Conservation (phyloP, 2,329 filamentous ascomycete species). For the Xylogone sp. region DNA sequence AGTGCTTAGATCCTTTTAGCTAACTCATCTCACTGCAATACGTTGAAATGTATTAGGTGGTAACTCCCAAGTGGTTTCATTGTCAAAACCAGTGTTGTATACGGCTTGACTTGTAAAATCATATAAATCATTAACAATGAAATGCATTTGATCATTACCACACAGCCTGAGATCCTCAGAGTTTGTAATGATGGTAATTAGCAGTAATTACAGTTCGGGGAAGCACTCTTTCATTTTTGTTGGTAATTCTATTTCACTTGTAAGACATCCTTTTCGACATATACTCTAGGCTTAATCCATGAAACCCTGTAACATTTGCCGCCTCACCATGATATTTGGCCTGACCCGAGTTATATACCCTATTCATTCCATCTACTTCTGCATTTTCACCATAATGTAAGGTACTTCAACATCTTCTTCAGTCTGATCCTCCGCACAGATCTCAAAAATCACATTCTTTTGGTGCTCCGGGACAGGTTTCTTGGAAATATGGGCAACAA, state of each 20-base stretch:
- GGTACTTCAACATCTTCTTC: constrained; percentile 96
- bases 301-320: not conserved
- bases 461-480: constrained; percentile 88
- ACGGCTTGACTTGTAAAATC: too few relatives aligned
- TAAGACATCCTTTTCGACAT: not conserved
- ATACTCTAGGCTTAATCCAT: not conserved
- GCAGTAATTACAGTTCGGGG: too few relatives aligned
- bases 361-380: constrained; percentile 13
- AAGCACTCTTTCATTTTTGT: not conserved
- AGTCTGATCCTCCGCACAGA: constrained; percentile 82
- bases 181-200: not conserved
- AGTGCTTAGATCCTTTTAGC: too few relatives aligned
- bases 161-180: too few relatives aligned
- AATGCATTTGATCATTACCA: too few relatives aligned
- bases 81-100: too few relatives aligned
- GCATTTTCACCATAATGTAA: constrained; percentile 81
- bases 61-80: too few relatives aligned
- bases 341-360: not conserved
- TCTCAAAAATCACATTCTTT: constrained; percentile 94
- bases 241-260: not conserved
- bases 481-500: constrained; percentile 86
- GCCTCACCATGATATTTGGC: not conserved
- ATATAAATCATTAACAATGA: too few relatives aligned
- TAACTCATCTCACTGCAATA: too few relatives aligned
- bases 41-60: too few relatives aligned